Conservation (phyloP, 2,329 filamentous ascomycete genomes). For the Penicillium fuscoglaucum region DNA sequence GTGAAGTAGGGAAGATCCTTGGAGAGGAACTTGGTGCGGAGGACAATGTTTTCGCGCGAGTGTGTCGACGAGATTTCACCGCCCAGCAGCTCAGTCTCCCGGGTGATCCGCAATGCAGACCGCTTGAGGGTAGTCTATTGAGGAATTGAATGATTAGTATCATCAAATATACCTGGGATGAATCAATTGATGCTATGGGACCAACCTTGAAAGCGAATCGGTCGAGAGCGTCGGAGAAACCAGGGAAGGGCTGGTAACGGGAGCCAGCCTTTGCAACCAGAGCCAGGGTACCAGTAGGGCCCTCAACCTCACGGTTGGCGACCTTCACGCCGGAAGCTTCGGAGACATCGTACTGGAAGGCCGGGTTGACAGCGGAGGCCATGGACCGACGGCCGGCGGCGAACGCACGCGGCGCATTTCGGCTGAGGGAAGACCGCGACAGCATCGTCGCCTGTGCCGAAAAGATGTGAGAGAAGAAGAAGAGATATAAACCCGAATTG, state of each 20-base stretch:
- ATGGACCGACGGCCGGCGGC: constrained; percentile 61
- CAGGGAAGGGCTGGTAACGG: constrained; percentile 85
- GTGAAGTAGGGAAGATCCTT: constrained; percentile 97
- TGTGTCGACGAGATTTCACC: constrained; percentile 85
- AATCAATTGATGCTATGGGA: constrained; percentile 26
- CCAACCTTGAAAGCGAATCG: constrained; percentile 96
- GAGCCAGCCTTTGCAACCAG: constrained; percentile 93
- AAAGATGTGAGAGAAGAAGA: constrained; percentile 43
- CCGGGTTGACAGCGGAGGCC: constrained; percentile 65
- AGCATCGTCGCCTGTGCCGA: constrained; percentile 63
- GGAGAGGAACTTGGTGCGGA: constrained; percentile 92
- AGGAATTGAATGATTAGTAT: constrained; percentile 24
- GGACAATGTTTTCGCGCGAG: constrained; percentile 86
- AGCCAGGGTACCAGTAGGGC: constrained; percentile 86
- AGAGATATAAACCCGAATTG: constrained; percentile 37
- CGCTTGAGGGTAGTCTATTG: constrained; percentile 78
- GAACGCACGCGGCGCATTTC: constrained; percentile 63
- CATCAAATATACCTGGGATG: neutral
- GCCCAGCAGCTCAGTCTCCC: constrained; percentile 93
- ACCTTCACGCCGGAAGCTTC: constrained; percentile 88
- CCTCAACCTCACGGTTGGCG: constrained; percentile 83
- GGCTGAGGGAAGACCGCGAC: constrained; percentile 65
- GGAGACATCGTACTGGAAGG: constrained; percentile 83
- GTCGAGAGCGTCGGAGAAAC: constrained; percentile 84
- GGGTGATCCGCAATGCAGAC: constrained; percentile 86